Base-by-base conservation (phyloP, 2,329 filamentous ascomycete species). In the Coniella lustricola region DNA sequence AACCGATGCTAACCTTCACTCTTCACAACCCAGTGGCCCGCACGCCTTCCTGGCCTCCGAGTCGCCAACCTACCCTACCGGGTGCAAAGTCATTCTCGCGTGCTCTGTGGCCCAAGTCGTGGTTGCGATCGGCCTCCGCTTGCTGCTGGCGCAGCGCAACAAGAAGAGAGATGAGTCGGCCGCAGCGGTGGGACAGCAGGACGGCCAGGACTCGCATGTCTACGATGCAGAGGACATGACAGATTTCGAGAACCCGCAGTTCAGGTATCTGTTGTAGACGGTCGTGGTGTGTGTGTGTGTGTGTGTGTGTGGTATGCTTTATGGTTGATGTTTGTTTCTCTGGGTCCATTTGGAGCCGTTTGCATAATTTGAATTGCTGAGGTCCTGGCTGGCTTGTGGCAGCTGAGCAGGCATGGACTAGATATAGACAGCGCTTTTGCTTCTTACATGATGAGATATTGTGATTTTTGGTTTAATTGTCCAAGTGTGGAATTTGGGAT, bases 61-160 rank as follows among this genome's bases (percentile, higher is more conserved):
- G 53, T 63, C 71, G 0, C 74, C 74, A 0, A 56, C 67, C 0
- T 80, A 79, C 25, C 61, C 64, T 25, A 77, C 75, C 0, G 77
- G 76, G 1, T 76, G 72, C 44, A 76, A 71, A 48, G 60, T 76
- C 7, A 72, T 74, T 14, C 57, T 79, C 3, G 67, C 66, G 17
- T 76, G 72, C 54, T 62, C 70, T 7, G 66, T 63, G 16, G 62
- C 60, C 8, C 70, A 73, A 52, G 58, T 72, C n/a, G 59, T 59
- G 14, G 53, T 70, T 14, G 64, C 65, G n/a, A 42, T 67, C 38
- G 45, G 43, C 14, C 40, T 71, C 54, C 56, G 69, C 20, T 49
- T 63, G 18, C 51, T 70, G 34, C 51, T 73, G 44, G 57, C 63
- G 7, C 55, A 59, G 40, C 58, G 68, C 5, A 70, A 70, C 44